These are phyloP conservation scores for Blastobotrys illinoisensis DNA, from an alignment of 1,139 yeast genomes.

Conservation along the genomic window DNA sequence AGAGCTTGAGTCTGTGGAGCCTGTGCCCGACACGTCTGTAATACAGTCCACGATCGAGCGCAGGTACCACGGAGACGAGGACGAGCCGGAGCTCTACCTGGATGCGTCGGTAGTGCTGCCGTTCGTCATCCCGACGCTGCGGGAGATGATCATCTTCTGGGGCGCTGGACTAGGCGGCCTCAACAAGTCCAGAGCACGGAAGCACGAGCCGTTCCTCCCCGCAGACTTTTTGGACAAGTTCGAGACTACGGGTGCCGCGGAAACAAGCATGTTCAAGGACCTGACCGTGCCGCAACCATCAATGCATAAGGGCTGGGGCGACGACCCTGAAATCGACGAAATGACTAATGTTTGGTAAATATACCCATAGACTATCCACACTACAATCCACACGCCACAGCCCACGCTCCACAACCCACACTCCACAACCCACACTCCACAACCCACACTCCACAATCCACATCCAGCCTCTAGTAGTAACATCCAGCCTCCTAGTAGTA, in stretches of 20 bases:
- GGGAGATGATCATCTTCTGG: constrained; percentile 39
- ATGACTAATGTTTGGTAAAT: constrained; percentile 12
- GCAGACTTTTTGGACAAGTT: constrained; percentile 36
- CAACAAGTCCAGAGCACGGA: constrained; percentile 31
- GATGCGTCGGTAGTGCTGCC: constrained; percentile 34
- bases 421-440: too few relatives aligned
- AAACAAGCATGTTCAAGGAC: constrained; percentile 20
- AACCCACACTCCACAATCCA: too few relatives aligned
- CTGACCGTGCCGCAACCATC: constrained; percentile 26
- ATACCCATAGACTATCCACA: constrained; percentile 1
- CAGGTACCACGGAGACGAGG: constrained; percentile 16
- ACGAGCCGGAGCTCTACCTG: constrained; percentile 25
- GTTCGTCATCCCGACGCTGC: constrained; percentile 35
- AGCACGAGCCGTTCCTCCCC: constrained; percentile 37
- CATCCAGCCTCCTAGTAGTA: too few relatives aligned
- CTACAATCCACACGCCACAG: too few relatives aligned
- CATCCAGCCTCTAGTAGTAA: too few relatives aligned
- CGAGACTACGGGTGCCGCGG: constrained; percentile 20
- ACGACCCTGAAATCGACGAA: constrained; percentile 19
- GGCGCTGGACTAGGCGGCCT: constrained; percentile 40
- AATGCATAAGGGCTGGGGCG: constrained; percentile 30
- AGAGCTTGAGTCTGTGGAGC: constrained; percentile 10
- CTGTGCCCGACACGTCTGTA: constrained; percentile 10
- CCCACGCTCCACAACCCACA: too few relatives aligned
- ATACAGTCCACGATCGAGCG: constrained; percentile 13